These are phyloP conservation scores for Tetrapisispora phaffii DNA, from an alignment of 805 yeast species.

Conservation along the genomic window DNA sequence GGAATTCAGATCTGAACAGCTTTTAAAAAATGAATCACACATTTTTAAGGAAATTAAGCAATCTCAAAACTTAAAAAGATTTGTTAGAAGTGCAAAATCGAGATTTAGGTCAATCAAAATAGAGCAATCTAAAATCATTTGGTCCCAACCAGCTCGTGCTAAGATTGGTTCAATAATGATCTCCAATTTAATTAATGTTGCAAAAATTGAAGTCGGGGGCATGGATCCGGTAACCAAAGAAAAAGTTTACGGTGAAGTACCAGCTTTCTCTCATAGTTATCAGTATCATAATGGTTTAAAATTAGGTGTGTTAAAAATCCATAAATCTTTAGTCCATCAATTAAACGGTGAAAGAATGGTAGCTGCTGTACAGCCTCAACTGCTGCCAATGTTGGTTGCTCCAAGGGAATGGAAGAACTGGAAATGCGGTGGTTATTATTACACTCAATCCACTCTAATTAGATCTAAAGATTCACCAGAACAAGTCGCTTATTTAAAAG, in stretches of 20 bases:
- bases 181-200: conserved; percentile 67
- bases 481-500: conserved; percentile 77
- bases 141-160: conserved; percentile 53
- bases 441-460: conserved; percentile 52
- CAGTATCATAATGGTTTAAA: conserved; percentile 71
- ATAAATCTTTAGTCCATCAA: conserved; percentile 54
- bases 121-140: conserved; percentile 33
- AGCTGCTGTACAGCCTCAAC: conserved; percentile 72
- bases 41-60: conserved; percentile 45
- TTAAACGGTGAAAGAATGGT: conserved; percentile 56
- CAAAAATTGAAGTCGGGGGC: conserved; percentile 71
- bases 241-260: conserved; percentile 60
- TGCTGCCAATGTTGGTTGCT: conserved; percentile 81
- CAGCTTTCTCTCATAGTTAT: conserved; percentile 85
- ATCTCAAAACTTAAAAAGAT: conserved; percentile 34
- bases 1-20: conserved; percentile 66
- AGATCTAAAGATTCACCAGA: conserved; percentile 81
- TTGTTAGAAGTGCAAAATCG: conserved; percentile 32
- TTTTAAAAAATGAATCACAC: conserved; percentile 48
- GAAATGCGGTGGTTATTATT: conserved; percentile 78
- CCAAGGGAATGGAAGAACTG: conserved; percentile 85
- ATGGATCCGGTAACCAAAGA: conserved; percentile 70
- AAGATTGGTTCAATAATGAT: conserved; percentile 75
- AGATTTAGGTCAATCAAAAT: conserved; percentile 31
- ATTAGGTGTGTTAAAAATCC: conserved; percentile 72